phyloP scores from a whole-genome alignment of 352 stramenopile genomes.

The Phytophthora tentaculata region DNA sequence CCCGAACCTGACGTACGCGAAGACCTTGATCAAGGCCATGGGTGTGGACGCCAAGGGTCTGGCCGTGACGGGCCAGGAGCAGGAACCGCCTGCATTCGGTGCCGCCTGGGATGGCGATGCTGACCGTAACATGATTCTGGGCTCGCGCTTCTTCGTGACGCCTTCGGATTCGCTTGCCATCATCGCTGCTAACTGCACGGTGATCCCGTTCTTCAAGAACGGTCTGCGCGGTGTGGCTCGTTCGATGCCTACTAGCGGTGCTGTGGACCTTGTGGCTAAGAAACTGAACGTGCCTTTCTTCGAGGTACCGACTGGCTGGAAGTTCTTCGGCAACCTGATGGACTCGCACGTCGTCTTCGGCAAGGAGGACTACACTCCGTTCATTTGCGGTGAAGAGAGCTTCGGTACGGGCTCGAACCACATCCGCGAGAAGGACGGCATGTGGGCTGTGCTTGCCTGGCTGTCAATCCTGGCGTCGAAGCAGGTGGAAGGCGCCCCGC shows the following conservation, averaged over 20 bases:
- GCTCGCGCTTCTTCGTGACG: slow-evolving; percentile 98
- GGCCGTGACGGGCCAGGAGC: slow-evolving; percentile 79
- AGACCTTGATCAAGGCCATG: slow-evolving; percentile 96
- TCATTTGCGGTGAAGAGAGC: slow-evolving; percentile 98
- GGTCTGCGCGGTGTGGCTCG: slow-evolving; percentile 95
- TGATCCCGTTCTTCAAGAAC: slow-evolving; percentile 97
- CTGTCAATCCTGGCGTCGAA: slow-evolving; percentile 97
- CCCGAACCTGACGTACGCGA: slow-evolving; percentile 99
- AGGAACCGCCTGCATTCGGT: slow-evolving; percentile 87
- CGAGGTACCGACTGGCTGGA: slow-evolving; percentile 99
- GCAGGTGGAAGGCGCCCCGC: slow-evolving; percentile 83
- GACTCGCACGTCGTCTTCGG: slow-evolving; percentile 96
- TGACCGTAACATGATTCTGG: slow-evolving; percentile 99
- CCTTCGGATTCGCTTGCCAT: slow-evolving; percentile 98
- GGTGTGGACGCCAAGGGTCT: slow-evolving; percentile 90
- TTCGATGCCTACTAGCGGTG: slow-evolving; percentile 98
- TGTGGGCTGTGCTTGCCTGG: slow-evolving; percentile 99
- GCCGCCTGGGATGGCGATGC: slow-evolving; percentile 98
- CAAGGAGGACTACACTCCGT: slow-evolving; percentile 97
- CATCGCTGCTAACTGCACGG: slow-evolving; percentile 97
- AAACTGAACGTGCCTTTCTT: slow-evolving; percentile 96
- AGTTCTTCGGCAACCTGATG: slow-evolving; percentile 99
- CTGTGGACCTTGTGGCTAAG: slow-evolving; percentile 97
- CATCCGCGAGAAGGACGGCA: slow-evolving; percentile 99
- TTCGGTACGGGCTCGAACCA: slow-evolving; percentile 99